These are phyloP conservation scores for Candida suzukii DNA, from an alignment of 805 yeast species.

Conservation along the genomic window DNA sequence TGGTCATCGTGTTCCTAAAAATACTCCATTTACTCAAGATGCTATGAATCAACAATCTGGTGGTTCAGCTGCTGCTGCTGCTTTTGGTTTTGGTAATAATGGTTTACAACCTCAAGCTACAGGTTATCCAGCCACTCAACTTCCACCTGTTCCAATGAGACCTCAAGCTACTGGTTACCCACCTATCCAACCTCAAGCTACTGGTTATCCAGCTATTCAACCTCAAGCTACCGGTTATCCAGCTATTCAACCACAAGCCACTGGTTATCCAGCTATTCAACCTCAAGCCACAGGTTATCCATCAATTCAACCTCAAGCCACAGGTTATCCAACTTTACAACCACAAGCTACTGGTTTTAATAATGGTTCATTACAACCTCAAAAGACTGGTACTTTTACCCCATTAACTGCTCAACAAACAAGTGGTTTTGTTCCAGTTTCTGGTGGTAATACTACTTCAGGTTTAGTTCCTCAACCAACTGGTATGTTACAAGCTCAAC, in stretches of 20 bases:
- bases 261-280: constrained; percentile 27
- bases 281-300: constrained; percentile 35
- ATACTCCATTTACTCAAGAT: constrained; percentile 9
- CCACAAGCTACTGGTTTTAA: constrained; percentile 60
- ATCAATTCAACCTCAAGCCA: constrained; percentile 41
- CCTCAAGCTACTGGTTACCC: constrained; percentile 46
- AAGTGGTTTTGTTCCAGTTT: constrained; percentile 9
- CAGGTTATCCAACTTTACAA: constrained; percentile 39
- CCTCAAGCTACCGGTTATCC: constrained; percentile 42
- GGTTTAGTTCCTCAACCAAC: constrained; percentile 22
- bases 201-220: constrained; percentile 35
- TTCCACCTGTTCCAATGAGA: too few relatives aligned
- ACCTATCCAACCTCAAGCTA: constrained; percentile 38
- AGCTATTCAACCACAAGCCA: constrained; percentile 28
- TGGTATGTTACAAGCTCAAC: constrained; percentile 34
- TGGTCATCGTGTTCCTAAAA: background rate
- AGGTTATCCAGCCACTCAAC: constrained; percentile 31
- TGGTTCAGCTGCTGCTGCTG: constrained; percentile 20
- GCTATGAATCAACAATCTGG: constrained; percentile 23
- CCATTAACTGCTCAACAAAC: constrained; percentile 19
- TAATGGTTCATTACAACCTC: constrained; percentile 29
- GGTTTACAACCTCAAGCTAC: constrained; percentile 31
- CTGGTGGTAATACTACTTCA: constrained; percentile 29
- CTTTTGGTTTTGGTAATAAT: constrained; percentile 24
- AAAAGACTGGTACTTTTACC: constrained; percentile 22